phyloP scores from a whole-genome alignment of 2,329 filamentous ascomycete genomes.

The Exophiala bonariae region DNA sequence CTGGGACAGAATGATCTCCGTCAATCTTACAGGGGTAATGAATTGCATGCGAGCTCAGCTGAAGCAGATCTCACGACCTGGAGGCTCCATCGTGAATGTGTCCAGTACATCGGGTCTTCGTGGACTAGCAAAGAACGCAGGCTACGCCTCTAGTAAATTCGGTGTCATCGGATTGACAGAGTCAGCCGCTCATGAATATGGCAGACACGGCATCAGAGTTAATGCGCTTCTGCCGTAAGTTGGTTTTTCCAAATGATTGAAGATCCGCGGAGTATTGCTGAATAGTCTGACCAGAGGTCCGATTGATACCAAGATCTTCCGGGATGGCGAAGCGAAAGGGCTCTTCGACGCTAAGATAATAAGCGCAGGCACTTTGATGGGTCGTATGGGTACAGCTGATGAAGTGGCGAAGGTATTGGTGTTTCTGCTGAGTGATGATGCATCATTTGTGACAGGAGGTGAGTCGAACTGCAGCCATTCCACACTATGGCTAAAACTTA shows the following conservation, averaged over 20 bases:
- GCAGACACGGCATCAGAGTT: conserved; percentile 34
- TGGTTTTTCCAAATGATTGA: neutral
- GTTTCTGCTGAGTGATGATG: conserved; percentile 48
- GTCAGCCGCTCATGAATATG: conserved; percentile 35
- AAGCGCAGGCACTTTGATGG: conserved; percentile 14
- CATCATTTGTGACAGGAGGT: conserved; percentile 49
- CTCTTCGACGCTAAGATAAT: conserved; percentile 7
- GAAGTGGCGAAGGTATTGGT: conserved; percentile 46
- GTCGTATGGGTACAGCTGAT: conserved; percentile 16
- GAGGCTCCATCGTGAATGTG: conserved; percentile 42
- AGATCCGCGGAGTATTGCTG: neutral
- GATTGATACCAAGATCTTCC: conserved; percentile 15
- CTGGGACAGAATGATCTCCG: conserved; percentile 30
- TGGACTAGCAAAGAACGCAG: conserved; percentile 38
- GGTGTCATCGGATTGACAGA: conserved; percentile 47
- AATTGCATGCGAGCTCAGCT: conserved; percentile 42
- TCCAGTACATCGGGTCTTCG: conserved; percentile 39
- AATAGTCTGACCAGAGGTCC: conserved; percentile 6
- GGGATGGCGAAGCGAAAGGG: conserved; percentile 13
- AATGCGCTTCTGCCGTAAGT: conserved; percentile 36
- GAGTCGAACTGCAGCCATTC: neutral
- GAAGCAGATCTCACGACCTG: conserved; percentile 38
- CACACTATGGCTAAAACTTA: neutral
- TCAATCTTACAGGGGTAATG: conserved; percentile 44
- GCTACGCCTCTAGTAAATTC: conserved; percentile 46